phyloP scores from a whole-genome alignment of 352 stramenopile species.

The Hyaloperonospora brassicae region DNA sequence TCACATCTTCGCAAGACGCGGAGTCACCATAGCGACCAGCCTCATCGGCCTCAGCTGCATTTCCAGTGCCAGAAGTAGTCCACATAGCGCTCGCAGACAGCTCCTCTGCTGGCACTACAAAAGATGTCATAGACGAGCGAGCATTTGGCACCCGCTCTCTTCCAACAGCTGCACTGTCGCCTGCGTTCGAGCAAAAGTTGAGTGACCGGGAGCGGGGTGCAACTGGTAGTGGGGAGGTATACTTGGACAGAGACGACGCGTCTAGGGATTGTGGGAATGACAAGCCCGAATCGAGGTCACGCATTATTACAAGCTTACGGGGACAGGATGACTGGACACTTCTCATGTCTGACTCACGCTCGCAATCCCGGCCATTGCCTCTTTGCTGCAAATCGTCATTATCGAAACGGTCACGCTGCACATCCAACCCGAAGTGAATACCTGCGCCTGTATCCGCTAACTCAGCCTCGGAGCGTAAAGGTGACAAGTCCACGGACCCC shows the following conservation, averaged over 20 bases:
- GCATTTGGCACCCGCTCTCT: slow-evolving; percentile 16
- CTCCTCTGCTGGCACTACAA: slow-evolving; percentile 27
- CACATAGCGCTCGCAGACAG: slow-evolving; percentile 25
- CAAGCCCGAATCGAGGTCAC: slow-evolving; percentile 46
- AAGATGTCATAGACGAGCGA: slow-evolving; percentile 29
- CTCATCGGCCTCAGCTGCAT: slow-evolving; percentile 33
- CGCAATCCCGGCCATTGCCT: slow-evolving; percentile 16
- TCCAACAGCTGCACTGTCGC: slow-evolving; percentile 6
- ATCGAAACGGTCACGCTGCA: slow-evolving; percentile 7
- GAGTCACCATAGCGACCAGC: slow-evolving; percentile 27
- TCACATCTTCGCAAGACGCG: slow-evolving; percentile 43
- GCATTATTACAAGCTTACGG: slow-evolving; percentile 36
- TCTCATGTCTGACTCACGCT: slow-evolving; percentile 15
- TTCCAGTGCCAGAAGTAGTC: slow-evolving; percentile 27
- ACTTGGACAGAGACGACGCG: slow-evolving; percentile 20
- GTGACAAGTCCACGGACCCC: slow-evolving; percentile 24
- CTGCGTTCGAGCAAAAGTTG: slow-evolving; percentile 11
- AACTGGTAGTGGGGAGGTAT: slow-evolving; percentile 16
- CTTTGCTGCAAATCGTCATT: slow-evolving; percentile 8
- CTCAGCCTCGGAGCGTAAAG: slow-evolving; percentile 17
- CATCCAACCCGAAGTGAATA: slow-evolving; percentile 18
- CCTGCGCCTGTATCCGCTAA: slow-evolving; percentile 25
- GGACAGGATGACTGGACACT: slow-evolving; percentile 22
- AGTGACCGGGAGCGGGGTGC: slow-evolving; percentile 16
- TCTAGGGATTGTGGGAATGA: slow-evolving; percentile 45